A percentile compares a stretch with the other conserved stretches of the same genome.
These are phyloP conservation scores for Neospermospora avenae DNA, from an alignment of 2,329 filamentous ascomycete genomes.

Conservation along the genomic window DNA sequence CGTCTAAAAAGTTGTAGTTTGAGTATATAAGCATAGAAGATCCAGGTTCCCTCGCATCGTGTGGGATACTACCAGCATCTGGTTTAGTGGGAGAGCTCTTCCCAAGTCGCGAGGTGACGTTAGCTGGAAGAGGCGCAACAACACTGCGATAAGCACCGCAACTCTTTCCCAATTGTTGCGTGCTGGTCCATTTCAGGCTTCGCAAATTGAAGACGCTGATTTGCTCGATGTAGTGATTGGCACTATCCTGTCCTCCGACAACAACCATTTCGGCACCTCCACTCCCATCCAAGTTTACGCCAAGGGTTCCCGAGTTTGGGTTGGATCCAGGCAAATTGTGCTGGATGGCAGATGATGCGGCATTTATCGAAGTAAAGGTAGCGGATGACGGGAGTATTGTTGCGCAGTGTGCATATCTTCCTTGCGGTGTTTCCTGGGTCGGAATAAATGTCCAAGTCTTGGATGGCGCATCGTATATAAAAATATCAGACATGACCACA, in stretches of 20 bases:
- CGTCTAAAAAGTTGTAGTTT: slow-evolving; percentile 98
- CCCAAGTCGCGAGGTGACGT: slow-evolving; percentile 64
- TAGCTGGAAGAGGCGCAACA: slow-evolving; percentile 74
- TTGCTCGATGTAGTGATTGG: slow-evolving; percentile 99
- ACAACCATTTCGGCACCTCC: slow-evolving; percentile 97
- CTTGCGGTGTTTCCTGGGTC: slow-evolving; percentile 80
- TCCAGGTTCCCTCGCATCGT: slow-evolving; percentile 54
- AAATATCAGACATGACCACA: slow-evolving; percentile 95
- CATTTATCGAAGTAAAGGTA: slow-evolving; percentile 78
- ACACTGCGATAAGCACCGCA: slow-evolving; percentile 97
- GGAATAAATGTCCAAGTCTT: slow-evolving; percentile 82
- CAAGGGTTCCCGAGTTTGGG: slow-evolving; percentile 83
- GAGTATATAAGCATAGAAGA: slow-evolving; percentile 94
- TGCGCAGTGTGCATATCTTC: slow-evolving; percentile 94
- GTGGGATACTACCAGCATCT: slow-evolving; percentile 43
- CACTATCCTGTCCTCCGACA: slow-evolving; percentile 91
- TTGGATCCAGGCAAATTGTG: slow-evolving; percentile 82
- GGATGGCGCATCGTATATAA: slow-evolving; percentile 85
- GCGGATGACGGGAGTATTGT: slow-evolving; percentile 87
- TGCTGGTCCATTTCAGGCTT: slow-evolving; percentile 93
- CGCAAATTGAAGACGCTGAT: slow-evolving; percentile 97
- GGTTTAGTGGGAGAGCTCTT: slow-evolving; percentile 43
- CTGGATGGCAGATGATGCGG: slow-evolving; percentile 80
- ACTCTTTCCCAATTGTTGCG: slow-evolving; percentile 80
- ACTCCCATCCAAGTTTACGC: slow-evolving; percentile 82